Base-by-base conservation (phyloP, 179 eudicot species). In the Silene noctiflora region DNA sequence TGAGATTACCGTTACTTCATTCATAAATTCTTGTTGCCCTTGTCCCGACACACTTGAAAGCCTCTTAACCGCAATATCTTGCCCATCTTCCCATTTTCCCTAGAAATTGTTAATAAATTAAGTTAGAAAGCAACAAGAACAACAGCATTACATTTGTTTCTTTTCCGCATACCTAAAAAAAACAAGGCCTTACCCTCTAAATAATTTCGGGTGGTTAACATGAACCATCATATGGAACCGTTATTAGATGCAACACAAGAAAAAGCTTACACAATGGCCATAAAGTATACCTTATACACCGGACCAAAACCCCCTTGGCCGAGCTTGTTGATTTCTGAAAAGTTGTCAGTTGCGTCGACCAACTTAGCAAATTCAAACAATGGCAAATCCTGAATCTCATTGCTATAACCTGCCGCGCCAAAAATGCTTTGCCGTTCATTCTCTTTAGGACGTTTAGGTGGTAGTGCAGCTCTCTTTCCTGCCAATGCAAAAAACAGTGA, bases 21-120 rank as follows among this genome's bases (percentile, higher is more conserved):
- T 88, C 77, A 78, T 83, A 60, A 87, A 85, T 79, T 87, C 86
- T 78, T 85, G 82, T 21, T 73, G 13, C 14, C 91, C 91, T 76
- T 86, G 91, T 14, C 79, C 80, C 0, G 89, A 88, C 42, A 39
- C 75, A 73, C 24, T 76, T 11, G 89, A 86, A 9, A 88, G 83
- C 29, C 91, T 80, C 79, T 88, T 88, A 8, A 87, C 87, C n/a
- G 89, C 86, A 65, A 83, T 69, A 33, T 73, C 83, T 67, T 82
- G 77, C 7, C 84, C 84, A 24, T 76, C 78, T 12, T 25, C 78
- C 58, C 83, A 51, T 46, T 59, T 72, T 11, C 85, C 89, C 89
- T 88, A 83, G 25, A 76, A 51, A 73, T 35, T 0, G 31, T 58
- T 1, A 22, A 22, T n/a, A 27, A 2, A 46, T n/a, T 31, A 31